A percentile compares a stretch with the other conserved stretches of the same genome.
These are phyloP conservation scores for Clausena lansium DNA, from an alignment of 345 rosid genomes.

Conservation along the genomic window DNA sequence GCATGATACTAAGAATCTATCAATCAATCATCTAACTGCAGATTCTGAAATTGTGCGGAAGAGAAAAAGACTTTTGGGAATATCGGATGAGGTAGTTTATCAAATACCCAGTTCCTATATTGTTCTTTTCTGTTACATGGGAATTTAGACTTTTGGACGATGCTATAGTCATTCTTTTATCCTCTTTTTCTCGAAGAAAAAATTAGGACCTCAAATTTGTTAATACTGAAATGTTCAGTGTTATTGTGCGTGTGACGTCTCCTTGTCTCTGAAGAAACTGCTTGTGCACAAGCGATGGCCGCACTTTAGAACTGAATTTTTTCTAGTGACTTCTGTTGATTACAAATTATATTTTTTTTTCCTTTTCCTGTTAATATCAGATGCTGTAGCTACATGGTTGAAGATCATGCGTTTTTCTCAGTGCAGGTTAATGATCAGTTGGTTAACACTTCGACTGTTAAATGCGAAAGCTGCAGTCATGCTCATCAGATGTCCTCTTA, in stretches of 20 bases:
- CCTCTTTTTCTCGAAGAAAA: too few species aligned
- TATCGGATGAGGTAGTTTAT: slow-evolving; percentile 30
- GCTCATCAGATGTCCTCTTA: slow-evolving; percentile 20
- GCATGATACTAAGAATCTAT: slow-evolving; percentile 14
- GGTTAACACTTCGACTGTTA: slow-evolving; percentile 43
- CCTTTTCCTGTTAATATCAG: background rate
- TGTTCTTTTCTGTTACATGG: background rate
- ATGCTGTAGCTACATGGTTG: background rate
- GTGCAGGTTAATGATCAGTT: slow-evolving; percentile 46
- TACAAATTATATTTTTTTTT: background rate
- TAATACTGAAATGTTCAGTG: too few species aligned
- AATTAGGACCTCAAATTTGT: too few species aligned
- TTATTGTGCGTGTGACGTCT: background rate
- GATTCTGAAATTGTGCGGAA: slow-evolving; percentile 32
- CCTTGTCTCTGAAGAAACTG: too few species aligned
- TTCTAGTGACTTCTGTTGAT: too few species aligned
- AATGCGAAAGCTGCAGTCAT: slow-evolving; percentile 44
- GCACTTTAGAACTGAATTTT: too few species aligned
- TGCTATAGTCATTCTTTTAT: background rate
- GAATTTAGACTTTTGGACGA: background rate
- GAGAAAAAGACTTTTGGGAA: slow-evolving; percentile 32
- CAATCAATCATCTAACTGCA: slow-evolving; percentile 26
- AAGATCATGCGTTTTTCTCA: background rate
- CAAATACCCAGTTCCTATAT: too few species aligned
- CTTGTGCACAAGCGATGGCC: too few species aligned